Evolutionary conservation across 495 filamentous ascomycete species (phyloP), one percentile per base, ranked within the genome.

Genomic region (Cercophora scortea): DNA sequence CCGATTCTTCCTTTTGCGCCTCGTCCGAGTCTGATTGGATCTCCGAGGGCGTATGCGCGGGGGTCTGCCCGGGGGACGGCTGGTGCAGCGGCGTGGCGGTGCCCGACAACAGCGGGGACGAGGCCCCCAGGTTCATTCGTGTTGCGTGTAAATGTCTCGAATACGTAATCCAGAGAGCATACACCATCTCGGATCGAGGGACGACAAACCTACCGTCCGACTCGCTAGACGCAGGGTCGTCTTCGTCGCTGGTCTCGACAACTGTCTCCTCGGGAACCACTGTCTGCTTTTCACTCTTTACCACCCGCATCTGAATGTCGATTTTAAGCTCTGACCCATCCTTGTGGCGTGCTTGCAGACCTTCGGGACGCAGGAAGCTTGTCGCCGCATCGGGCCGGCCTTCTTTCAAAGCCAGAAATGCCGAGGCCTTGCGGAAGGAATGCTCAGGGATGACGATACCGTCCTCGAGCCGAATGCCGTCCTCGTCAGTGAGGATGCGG

Each of bases 361-460:
- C 92, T 57, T 84, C 82, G 1, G 93, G 87, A 50, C 83, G 82
- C 12, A 89, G 72, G 54, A 97, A 94, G 17, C 83, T 79, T 1
- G 81, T 75, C 6, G 88, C 84, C 8, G 88, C 87, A 61, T 87
- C 80, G 33, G 83, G 80, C 40, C 84, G 87, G 16, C 85, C 88
- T 58, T 96, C 88, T 45, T 87, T 81, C 44, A 96, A 71, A 6
- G 88, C 84, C 13, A 95, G 78, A 45, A 94, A 77, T 1, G 88
- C 89, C 56, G 89, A 79, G 12, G 93, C 94, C 48, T 91, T 86
- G 38, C 94, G 82, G 67, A 97, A 97, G 53, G 86, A 93, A 64
- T 95, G 89, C 68, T 98, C 93, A 6, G 93, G 94, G 48, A 98
- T 85, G 32, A 98, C 90, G 49, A 97, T 90, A n/a, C 93, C 94